Evolutionary conservation across 306 rosid genomes (phyloP).

Genomic region (Adenanthera pavonina): DNA sequence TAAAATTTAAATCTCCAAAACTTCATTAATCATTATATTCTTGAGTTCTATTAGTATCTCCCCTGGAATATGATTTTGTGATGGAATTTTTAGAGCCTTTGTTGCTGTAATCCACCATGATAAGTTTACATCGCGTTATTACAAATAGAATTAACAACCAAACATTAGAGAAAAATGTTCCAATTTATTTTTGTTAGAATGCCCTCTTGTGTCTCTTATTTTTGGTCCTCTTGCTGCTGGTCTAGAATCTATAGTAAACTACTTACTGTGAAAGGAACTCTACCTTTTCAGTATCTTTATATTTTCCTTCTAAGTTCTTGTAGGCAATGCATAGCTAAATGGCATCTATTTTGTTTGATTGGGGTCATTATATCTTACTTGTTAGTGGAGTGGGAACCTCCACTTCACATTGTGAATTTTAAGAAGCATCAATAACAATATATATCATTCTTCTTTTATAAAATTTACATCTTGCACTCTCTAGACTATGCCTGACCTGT

Average conservation of each 20-base stretch:
- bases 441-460: background rate
- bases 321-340: background rate
- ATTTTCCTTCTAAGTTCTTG: conserved; percentile 19
- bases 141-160: background rate
- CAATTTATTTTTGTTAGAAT: background rate
- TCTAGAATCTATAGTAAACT: conserved; percentile 1
- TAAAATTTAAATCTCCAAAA: conserved; percentile 12
- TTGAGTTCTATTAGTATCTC: background rate
- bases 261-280: background rate
- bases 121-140: conserved; percentile 10
- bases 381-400: background rate
- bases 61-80: conserved; percentile 10
- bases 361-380: background rate
- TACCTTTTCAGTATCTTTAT: conserved; percentile 9
- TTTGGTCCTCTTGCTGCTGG: background rate
- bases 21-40: background rate
- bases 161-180: conserved; percentile 11
- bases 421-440: conserved; percentile 3
- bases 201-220: background rate
- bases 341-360: background rate
- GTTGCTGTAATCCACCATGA: background rate
- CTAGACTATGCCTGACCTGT: background rate
- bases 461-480: background rate
- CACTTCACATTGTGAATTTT: background rate
- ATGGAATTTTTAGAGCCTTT: background rate